Base-by-base conservation (phyloP, 495 filamentous ascomycete species). In the Talaromyces adpressus region DNA sequence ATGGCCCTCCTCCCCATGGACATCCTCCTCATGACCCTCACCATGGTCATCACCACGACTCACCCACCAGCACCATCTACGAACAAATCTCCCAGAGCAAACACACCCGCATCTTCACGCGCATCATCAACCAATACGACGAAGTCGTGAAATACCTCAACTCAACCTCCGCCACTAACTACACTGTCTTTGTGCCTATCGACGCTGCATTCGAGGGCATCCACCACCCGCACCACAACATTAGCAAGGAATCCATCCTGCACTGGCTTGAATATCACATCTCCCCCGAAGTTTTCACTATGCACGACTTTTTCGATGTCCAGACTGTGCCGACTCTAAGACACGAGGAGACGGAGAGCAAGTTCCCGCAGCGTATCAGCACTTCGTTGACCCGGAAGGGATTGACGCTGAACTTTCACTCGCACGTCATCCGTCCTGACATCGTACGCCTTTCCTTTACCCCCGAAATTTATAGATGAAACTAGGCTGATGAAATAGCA, bases 161-260 rank as follows among this genome's bases (percentile, higher is more conserved):
- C 67, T 81, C 84, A 66, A 91, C 86, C 6, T 62, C 71, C 9
- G 68, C 79, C 23, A 73, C 81, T 18, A 92, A 94, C 68, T 81
- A 87, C 69, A 96, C 92, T 4, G 71, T 92, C 64, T 94, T 97
- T 67, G 88, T 90, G 22, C 91, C 92, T 2, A 86, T 84, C 3
- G 87, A 96, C 72, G 73, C 75, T 36, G 91, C 90, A 27, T 90
- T 94, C 62, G 82, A 87, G 57, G 85, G 85, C 72, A 80, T 92
- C 63, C 86, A 84, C 6, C 64, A 85, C 47, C 73, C 84, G 47
- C 64, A 72, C 68, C 70, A 72, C 76, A 57, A 68, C 72, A 65
- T 81, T 85, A 58, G 54, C 62, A 63, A 63, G 18, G 39, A 39
- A 9, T 23, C 34, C 61, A 80, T 82, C 1, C 80, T 84, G 3